Evolutionary conservation across 2,329 filamentous ascomycete genomes (phyloP).

Genomic region (Eutypella sp.): DNA sequence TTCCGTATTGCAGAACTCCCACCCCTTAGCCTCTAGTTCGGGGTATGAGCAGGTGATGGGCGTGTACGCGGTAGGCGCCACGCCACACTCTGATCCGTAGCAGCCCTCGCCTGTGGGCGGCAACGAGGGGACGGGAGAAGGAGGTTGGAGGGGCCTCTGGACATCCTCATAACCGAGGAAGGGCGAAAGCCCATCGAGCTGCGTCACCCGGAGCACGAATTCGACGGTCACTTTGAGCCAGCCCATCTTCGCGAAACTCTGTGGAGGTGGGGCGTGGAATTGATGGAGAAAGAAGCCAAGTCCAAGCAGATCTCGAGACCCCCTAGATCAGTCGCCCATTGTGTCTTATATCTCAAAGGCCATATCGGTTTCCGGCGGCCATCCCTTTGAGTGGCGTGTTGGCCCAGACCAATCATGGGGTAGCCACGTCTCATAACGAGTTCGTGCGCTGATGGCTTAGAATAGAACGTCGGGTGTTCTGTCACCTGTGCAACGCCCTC

Average conservation of each 20-base stretch:
- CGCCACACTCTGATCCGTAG: neutral
- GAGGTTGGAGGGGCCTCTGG: slow-evolving; percentile 9
- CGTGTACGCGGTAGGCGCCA: neutral
- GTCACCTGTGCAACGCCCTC: no score
- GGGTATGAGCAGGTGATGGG: slow-evolving; percentile 12
- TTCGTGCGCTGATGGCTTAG: no score
- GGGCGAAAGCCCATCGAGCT: slow-evolving; percentile 7
- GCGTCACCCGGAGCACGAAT: slow-evolving; percentile 9
- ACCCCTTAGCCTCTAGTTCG: slow-evolving; percentile 11
- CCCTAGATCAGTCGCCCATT: no score
- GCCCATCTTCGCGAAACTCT: slow-evolving; percentile 3
- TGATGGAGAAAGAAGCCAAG: neutral
- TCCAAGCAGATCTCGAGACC: neutral
- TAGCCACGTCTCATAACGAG: no score
- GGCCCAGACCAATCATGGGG: no score
- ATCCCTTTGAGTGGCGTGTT: no score
- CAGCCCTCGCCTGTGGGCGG: neutral
- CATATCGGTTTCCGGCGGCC: no score
- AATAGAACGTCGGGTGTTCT: no score
- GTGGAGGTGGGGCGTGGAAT: neutral
- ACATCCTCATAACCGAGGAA: slow-evolving; percentile 2
- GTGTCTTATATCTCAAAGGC: no score
- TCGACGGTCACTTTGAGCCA: slow-evolving; percentile 13
- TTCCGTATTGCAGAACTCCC: slow-evolving; percentile 14
- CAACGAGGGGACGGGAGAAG: neutral